phyloP scores from a whole-genome alignment of 2,329 filamentous ascomycete genomes.

The Clarireedia homoeocarpa region DNA sequence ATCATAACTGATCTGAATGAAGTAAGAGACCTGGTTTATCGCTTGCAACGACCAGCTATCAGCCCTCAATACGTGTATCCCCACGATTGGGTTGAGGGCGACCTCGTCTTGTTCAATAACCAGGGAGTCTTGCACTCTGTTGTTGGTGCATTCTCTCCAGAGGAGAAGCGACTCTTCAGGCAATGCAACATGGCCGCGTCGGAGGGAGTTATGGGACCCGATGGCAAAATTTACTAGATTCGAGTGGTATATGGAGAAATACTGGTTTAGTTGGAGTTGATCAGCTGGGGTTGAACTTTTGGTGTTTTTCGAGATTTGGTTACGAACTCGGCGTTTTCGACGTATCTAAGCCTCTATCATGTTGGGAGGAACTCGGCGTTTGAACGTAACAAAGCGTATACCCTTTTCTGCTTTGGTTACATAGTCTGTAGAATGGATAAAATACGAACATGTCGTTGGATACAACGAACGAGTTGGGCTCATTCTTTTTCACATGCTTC shows the following conservation, averaged over 20 bases:
- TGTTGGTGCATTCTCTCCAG: slow-evolving; percentile 63
- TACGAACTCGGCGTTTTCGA: slow-evolving; percentile 29
- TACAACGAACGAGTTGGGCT: too few species aligned
- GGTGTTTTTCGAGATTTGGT: slow-evolving; percentile 3
- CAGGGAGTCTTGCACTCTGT: slow-evolving; percentile 68
- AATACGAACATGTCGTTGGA: background rate
- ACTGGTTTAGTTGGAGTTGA: slow-evolving; percentile 5
- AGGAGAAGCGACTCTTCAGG: slow-evolving; percentile 68
- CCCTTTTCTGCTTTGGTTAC: slow-evolving; percentile 26
- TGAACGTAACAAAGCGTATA: slow-evolving; percentile 30
- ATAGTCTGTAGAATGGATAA: background rate
- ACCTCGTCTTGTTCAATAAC: slow-evolving; percentile 73
- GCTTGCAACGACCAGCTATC: slow-evolving; percentile 65
- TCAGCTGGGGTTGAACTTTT: background rate
- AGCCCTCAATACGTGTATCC: slow-evolving; percentile 60
- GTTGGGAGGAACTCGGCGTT: slow-evolving; percentile 29
- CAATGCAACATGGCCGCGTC: slow-evolving; percentile 75
- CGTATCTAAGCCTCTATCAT: slow-evolving; percentile 28
- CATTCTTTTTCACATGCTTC: too few species aligned
- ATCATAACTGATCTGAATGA: slow-evolving; percentile 60
- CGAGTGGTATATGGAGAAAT: background rate
- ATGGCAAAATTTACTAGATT: slow-evolving; percentile 27
- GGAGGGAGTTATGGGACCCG: slow-evolving; percentile 31
- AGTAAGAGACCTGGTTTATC: slow-evolving; percentile 64
- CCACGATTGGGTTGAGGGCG: slow-evolving; percentile 71